phyloP scores from a whole-genome alignment of 1,284 basidiomycete genomes.

The Kwoniella shivajii region DNA sequence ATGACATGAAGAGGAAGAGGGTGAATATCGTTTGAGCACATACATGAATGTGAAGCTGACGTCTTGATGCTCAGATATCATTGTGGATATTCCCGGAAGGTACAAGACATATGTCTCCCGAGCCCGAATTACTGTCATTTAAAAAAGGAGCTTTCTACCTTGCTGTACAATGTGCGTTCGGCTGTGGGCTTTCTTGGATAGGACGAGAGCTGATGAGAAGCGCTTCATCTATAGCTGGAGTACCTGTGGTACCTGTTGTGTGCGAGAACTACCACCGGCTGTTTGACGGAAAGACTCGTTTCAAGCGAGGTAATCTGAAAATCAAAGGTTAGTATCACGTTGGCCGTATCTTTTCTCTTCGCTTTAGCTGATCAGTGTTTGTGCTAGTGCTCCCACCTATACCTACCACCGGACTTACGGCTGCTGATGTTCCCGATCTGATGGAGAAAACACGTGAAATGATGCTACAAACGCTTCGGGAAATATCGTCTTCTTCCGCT shows the following conservation, averaged over 20 bases:
- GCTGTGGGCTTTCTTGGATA: not conserved
- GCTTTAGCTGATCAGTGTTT: constrained; percentile 57
- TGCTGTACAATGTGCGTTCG: constrained; percentile 69
- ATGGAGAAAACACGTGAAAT: constrained; percentile 52
- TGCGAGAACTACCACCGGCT: constrained; percentile 91
- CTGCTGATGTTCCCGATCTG: constrained; percentile 54
- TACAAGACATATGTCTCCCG: constrained; percentile 71
- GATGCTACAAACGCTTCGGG: constrained; percentile 54
- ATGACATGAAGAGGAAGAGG: constrained; percentile 72
- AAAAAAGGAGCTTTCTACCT: constrained; percentile 99
- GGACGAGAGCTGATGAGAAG: not conserved
- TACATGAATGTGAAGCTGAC: not conserved
- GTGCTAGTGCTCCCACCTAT: constrained; percentile 57
- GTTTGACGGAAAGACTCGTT: constrained; percentile 73
- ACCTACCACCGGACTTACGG: constrained; percentile 54
- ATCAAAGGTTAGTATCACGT: constrained; percentile 73
- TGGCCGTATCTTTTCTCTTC: not conserved
- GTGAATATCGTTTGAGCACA: constrained; percentile 41
- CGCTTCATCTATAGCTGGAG: constrained; percentile 38
- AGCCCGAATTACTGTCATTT: constrained; percentile 75
- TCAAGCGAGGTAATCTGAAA: constrained; percentile 77
- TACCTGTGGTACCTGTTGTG: constrained; percentile 89
- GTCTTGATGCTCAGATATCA: constrained; percentile 60
- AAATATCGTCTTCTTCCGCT: constrained; percentile 28
- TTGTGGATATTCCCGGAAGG: constrained; percentile 94